A percentile compares a stretch with the other conserved stretches of the same genome.
phyloP scores from a whole-genome alignment of 2,329 filamentous ascomycete species.

The Phaeosphaeria sp. region DNA sequence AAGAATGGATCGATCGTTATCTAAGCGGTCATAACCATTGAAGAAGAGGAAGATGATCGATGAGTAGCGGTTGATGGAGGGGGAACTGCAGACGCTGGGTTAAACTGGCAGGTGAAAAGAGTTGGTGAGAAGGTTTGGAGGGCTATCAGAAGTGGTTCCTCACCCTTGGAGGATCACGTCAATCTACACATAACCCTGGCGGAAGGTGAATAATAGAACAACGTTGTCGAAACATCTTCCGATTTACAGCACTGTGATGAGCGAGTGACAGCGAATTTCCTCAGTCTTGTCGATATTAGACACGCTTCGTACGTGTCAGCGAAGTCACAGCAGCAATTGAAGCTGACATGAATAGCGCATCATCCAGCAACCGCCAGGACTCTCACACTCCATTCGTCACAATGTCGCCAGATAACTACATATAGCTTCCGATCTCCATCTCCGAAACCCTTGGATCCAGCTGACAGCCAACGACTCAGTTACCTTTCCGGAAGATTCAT shows the following conservation, averaged over 20 bases:
- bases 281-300: not conserved
- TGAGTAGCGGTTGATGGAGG: not conserved
- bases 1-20: slow-evolving; percentile 16
- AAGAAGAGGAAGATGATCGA: not conserved
- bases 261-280: not conserved
- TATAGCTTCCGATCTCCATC: too few species aligned
- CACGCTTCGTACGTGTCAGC: not conserved
- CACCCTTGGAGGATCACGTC: too few species aligned
- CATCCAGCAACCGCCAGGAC: not conserved
- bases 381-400: too few species aligned
- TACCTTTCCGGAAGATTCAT: too few species aligned
- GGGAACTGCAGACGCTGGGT: too few species aligned
- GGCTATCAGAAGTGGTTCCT: too few species aligned
- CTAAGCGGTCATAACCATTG: not conserved
- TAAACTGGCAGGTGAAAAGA: too few species aligned
- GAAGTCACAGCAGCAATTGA: not conserved
- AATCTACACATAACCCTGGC: too few species aligned
- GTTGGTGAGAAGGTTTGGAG: not conserved
- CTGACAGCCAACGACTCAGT: too few species aligned
- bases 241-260: not conserved
- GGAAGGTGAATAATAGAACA: slow-evolving; percentile 65
- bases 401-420: too few species aligned
- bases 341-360: not conserved
- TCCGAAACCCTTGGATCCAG: too few species aligned
- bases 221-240: slow-evolving; percentile 45